Evolutionary conservation across 805 yeast species (phyloP).

Genomic region (Metschnikowia hibisci): DNA sequence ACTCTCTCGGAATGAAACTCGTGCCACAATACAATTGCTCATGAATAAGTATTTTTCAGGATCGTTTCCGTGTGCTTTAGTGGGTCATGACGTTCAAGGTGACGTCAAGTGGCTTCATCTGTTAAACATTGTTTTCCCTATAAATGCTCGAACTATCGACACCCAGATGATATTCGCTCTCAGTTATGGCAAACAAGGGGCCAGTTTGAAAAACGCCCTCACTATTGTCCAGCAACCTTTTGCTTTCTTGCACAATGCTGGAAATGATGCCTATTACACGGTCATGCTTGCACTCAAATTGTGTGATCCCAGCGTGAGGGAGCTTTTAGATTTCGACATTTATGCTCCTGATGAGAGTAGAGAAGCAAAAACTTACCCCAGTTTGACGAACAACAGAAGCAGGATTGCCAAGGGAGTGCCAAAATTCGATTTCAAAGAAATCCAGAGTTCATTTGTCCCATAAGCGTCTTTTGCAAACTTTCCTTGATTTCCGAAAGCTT

Average conservation of each 20-base stretch:
- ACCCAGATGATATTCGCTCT: constrained; percentile 16
- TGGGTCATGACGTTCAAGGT: constrained; percentile 16
- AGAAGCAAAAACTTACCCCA: neutral
- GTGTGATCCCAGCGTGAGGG: constrained; percentile 21
- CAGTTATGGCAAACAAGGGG: constrained; percentile 18
- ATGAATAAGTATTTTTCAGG: constrained; percentile 14
- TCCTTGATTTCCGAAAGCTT: constrained; percentile 21
- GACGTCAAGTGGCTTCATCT: constrained; percentile 15
- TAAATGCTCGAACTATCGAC: constrained; percentile 14
- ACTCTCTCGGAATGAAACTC: constrained; percentile 8
- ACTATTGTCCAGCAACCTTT: constrained; percentile 20
- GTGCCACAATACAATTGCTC: constrained; percentile 9
- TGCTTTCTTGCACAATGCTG: constrained; percentile 26
- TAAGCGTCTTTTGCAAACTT: constrained; percentile 26
- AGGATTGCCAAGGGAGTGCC: neutral
- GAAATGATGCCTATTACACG: constrained; percentile 28
- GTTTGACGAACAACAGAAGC: constrained; percentile 3
- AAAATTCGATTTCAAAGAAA: neutral
- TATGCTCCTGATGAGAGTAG: constrained; percentile 1
- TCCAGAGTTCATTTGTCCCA: constrained; percentile 27
- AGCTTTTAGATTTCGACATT: constrained; percentile 2
- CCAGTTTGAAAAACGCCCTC: constrained; percentile 20
- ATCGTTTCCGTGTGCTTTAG: constrained; percentile 18
- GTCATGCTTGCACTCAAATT: constrained; percentile 22
- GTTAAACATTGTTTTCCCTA: constrained; percentile 8